These are phyloP conservation scores for Apiospora marii DNA, from an alignment of 2,329 filamentous ascomycete species.

Conservation along the genomic window DNA sequence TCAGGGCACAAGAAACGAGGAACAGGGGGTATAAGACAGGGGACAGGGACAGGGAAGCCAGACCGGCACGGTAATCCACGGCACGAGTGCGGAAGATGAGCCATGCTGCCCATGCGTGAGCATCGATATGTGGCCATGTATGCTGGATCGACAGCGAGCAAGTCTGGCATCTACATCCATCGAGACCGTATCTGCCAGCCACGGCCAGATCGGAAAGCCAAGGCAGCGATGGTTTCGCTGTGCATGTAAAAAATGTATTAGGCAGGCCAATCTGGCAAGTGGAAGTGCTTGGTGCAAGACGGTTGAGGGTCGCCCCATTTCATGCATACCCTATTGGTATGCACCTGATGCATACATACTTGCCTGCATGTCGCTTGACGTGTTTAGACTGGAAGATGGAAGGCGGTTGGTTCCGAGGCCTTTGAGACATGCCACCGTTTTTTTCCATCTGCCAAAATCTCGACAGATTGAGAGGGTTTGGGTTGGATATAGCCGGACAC, in stretches of 20 bases:
- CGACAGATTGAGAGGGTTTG: not conserved
- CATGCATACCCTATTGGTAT: not conserved
- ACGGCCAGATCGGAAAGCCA: constrained; percentile 11
- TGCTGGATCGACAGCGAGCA: constrained; percentile 17
- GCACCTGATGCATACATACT: not conserved
- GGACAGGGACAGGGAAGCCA: constrained; percentile 9
- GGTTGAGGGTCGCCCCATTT: not conserved
- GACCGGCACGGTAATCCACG: constrained; percentile 17
- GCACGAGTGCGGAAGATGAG: constrained; percentile 15
- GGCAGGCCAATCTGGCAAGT: not conserved
- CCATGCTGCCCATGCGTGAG: not conserved
- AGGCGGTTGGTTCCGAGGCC: constrained; percentile 13
- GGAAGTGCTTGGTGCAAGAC: not conserved
- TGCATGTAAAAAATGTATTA: not conserved
- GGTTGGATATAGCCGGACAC: constrained; percentile 17
- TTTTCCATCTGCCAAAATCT: constrained; percentile 1
- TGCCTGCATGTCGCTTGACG: constrained; percentile 18
- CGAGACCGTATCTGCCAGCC: constrained; percentile 1
- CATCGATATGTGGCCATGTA: not conserved
- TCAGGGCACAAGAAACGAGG: constrained; percentile 7
- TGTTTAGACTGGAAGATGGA: constrained; percentile 5
- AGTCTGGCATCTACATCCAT: constrained; percentile 2
- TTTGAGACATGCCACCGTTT: not conserved
- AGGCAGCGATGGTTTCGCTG: not conserved
- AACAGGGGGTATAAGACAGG: not conserved